Evolutionary conservation across 2,329 filamentous ascomycete species (phyloP).

Genomic region (Knufia petricola): DNA sequence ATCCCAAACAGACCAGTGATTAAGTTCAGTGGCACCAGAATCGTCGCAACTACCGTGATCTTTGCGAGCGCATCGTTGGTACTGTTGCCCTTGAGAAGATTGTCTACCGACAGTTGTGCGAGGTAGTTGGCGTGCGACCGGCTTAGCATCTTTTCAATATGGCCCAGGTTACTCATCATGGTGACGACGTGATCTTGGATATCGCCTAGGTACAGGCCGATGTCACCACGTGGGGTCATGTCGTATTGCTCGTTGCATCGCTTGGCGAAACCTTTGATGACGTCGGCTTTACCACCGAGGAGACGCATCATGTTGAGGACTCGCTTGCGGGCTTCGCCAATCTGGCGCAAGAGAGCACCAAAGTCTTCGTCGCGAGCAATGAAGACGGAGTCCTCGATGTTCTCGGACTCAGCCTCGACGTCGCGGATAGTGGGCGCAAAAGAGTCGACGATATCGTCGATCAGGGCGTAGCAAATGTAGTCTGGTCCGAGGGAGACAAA

Average conservation of each 20-base stretch:
- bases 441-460: slow-evolving; percentile 95
- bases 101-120: slow-evolving; percentile 86
- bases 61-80: slow-evolving; percentile 88
- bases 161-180: slow-evolving; percentile 92
- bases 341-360: slow-evolving; percentile 72
- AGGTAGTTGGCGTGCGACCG: slow-evolving; percentile 93
- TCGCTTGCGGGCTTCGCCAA: slow-evolving; percentile 85
- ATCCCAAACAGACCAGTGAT: slow-evolving; percentile 56
- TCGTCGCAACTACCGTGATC: slow-evolving; percentile 86
- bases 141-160: slow-evolving; percentile 96
- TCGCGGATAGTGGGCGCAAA: slow-evolving; percentile 84
- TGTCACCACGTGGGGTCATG: slow-evolving; percentile 89
- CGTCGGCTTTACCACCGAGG: slow-evolving; percentile 93
- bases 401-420: slow-evolving; percentile 79
- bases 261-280: slow-evolving; percentile 94
- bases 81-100: slow-evolving; percentile 74
- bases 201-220: slow-evolving; percentile 90
- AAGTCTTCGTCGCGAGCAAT: slow-evolving; percentile 85
- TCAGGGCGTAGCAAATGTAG: slow-evolving; percentile 98
- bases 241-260: slow-evolving; percentile 97
- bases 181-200: slow-evolving; percentile 99
- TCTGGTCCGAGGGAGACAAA: slow-evolving; percentile 91
- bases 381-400: slow-evolving; percentile 92
- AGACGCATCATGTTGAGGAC: slow-evolving; percentile 89
- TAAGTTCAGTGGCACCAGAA: slow-evolving; percentile 92